Conservation (phyloP, 1,284 basidiomycete species). For the Porodaedalea pini region DNA sequence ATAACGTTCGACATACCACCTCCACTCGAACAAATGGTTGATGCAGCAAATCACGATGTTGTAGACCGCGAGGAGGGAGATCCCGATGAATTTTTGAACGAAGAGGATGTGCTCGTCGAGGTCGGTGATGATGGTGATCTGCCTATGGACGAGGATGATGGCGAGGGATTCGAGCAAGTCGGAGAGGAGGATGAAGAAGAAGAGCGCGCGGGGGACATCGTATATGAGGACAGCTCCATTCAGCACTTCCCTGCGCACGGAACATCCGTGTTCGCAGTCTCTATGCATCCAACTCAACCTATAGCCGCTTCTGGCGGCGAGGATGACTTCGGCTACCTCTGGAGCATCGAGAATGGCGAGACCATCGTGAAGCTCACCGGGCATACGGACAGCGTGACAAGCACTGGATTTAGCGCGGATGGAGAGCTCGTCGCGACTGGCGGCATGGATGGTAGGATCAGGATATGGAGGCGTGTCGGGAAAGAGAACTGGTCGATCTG, state of each 20-base stretch:
- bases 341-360: slow-evolving; percentile 83
- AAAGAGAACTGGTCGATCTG: slow-evolving; percentile 73
- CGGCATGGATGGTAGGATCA: slow-evolving; percentile 94
- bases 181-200: slow-evolving; percentile 32
- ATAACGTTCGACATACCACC: neutral
- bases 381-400: slow-evolving; percentile 89
- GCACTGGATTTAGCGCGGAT: slow-evolving; percentile 78
- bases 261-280: slow-evolving; percentile 82
- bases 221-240: slow-evolving; percentile 60
- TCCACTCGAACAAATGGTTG: slow-evolving; percentile 16
- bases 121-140: slow-evolving; percentile 64
- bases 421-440: slow-evolving; percentile 93
- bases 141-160: slow-evolving; percentile 75
- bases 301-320: slow-evolving; percentile 91
- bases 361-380: slow-evolving; percentile 83
- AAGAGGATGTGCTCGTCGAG: slow-evolving; percentile 62
- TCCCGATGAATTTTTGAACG: slow-evolving; percentile 47
- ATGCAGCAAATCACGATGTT: slow-evolving; percentile 33
- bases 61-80: slow-evolving; percentile 41
- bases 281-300: slow-evolving; percentile 82
- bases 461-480: slow-evolving; percentile 84
- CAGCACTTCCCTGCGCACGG: slow-evolving; percentile 62
- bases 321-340: slow-evolving; percentile 94
- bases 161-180: slow-evolving; percentile 45
- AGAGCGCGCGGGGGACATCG: slow-evolving; percentile 39